A percentile compares a stretch with the other conserved stretches of the same genome.
Evolutionary conservation across 2,329 filamentous ascomycete genomes (phyloP).

Genomic region (Epichloe festucae): DNA sequence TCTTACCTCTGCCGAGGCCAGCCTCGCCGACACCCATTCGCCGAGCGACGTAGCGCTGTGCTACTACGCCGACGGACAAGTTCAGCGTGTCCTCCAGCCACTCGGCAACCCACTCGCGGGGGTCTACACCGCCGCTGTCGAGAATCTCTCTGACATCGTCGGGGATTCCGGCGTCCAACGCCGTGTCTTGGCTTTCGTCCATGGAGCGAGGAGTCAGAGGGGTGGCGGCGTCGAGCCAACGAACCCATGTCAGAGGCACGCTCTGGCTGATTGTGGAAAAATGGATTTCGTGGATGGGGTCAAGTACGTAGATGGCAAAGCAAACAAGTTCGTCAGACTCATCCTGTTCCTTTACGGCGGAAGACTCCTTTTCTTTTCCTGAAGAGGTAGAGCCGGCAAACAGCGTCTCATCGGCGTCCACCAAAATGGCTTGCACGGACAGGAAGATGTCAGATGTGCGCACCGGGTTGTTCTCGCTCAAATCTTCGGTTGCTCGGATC

Average conservation of each 20-base stretch:
- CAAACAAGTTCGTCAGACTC: constrained; percentile 49
- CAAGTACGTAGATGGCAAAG: constrained; percentile 70
- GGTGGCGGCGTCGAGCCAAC: constrained; percentile 76
- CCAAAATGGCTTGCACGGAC: constrained; percentile 75
- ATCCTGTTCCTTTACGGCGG: constrained; percentile 36
- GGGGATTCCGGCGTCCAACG: constrained; percentile 36
- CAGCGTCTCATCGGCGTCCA: constrained; percentile 49
- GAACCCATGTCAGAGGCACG: constrained; percentile 73
- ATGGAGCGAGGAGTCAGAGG: constrained; percentile 40
- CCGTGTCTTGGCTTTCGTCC: constrained; percentile 28
- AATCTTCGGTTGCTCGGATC: constrained; percentile 61
- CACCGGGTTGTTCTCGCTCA: constrained; percentile 78
- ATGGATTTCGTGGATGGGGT: constrained; percentile 82
- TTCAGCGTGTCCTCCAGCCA: constrained; percentile 86
- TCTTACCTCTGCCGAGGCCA: constrained; percentile 47
- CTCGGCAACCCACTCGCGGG: constrained; percentile 91
- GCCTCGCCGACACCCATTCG: constrained; percentile 94
- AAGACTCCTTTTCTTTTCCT: constrained; percentile 42
- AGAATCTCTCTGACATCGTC: constrained; percentile 83
- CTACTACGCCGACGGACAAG: constrained; percentile 70
- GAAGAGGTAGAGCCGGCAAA: constrained; percentile 47
- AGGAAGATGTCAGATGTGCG: constrained; percentile 91
- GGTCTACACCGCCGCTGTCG: constrained; percentile 63
- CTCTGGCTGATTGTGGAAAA: constrained; percentile 75
- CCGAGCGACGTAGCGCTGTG: constrained; percentile 86